phyloP scores from a whole-genome alignment of 257 asterid genomes.

The Lycium ferocissimum region DNA sequence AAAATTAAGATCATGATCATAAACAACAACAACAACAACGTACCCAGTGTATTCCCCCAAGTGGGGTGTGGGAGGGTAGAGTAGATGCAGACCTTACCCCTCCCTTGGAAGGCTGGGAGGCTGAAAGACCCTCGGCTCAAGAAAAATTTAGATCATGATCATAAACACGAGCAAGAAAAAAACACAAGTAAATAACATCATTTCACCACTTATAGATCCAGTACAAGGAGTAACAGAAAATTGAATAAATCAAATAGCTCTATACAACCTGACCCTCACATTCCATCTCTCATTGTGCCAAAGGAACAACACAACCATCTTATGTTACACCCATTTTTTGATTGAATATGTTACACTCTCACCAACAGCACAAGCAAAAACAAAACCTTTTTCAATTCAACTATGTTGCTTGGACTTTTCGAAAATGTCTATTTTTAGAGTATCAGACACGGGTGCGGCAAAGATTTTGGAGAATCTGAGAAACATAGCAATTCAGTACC shows the following conservation, averaged over 20 bases:
- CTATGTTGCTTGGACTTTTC: background rate
- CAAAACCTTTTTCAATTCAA: background rate
- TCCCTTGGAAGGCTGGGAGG: too few relatives aligned
- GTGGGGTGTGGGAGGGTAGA: too few relatives aligned
- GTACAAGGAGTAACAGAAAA: background rate
- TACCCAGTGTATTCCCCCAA: too few relatives aligned
- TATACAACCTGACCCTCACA: conserved; percentile 1
- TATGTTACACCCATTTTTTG: background rate
- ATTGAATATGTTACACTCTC: background rate
- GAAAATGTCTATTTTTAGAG: background rate
- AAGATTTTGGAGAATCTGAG: background rate
- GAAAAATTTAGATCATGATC: background rate
- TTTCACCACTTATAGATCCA: background rate
- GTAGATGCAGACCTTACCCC: too few relatives aligned
- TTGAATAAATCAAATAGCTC: conserved; percentile 27
- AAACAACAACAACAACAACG: too few relatives aligned
- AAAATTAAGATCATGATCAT: background rate
- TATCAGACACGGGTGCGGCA: background rate
- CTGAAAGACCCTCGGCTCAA: too few relatives aligned
- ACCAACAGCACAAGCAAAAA: background rate
- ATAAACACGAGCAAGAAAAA: background rate
- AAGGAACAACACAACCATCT: background rate
- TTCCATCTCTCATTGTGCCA: background rate
- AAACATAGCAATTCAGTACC: too few relatives aligned
- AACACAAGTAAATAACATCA: background rate